Conservation (phyloP, 2,329 filamentous ascomycete genomes). For the Talaromyces islandicus region DNA sequence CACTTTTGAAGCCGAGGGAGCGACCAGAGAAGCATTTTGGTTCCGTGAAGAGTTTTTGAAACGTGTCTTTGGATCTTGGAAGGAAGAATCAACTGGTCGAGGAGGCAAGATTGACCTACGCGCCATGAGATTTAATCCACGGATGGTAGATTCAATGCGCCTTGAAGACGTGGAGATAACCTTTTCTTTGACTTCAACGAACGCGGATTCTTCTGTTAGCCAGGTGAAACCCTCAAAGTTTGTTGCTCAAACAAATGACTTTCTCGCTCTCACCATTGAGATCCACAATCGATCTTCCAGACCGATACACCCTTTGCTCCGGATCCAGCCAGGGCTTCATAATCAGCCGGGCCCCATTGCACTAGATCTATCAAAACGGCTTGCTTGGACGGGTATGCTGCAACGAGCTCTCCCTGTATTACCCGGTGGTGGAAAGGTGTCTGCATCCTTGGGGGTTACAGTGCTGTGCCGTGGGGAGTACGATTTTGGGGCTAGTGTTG, state of each 20-base stretch:
- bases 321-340: constrained; percentile 70
- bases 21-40: constrained; percentile 81
- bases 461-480: constrained; percentile 75
- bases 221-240: constrained; percentile 44
- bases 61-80: constrained; percentile 66
- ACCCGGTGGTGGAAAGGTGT: constrained; percentile 51
- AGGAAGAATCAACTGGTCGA: constrained; percentile 51
- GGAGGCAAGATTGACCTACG: constrained; percentile 70
- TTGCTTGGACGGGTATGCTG: constrained; percentile 78
- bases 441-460: constrained; percentile 64
- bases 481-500: constrained; percentile 72
- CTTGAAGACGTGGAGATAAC: constrained; percentile 70
- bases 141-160: constrained; percentile 79
- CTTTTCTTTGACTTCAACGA: constrained; percentile 36
- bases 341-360: constrained; percentile 66
- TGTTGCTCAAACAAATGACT: constrained; percentile 51
- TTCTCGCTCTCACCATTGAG: constrained; percentile 63
- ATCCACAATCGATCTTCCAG: constrained; percentile 67
- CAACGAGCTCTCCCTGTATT: constrained; percentile 67
- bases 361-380: constrained; percentile 73
- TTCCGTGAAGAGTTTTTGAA: constrained; percentile 77
- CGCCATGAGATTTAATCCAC: constrained; percentile 62
- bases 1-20: constrained; percentile 71
- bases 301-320: constrained; percentile 65
- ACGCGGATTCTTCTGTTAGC: constrained; percentile 16